Percentiles rank a stretch among this genome's conserved stretches.
These are phyloP conservation scores for Lasiosphaeria hispida DNA, from an alignment of 495 filamentous ascomycete species.

Conservation along the genomic window DNA sequence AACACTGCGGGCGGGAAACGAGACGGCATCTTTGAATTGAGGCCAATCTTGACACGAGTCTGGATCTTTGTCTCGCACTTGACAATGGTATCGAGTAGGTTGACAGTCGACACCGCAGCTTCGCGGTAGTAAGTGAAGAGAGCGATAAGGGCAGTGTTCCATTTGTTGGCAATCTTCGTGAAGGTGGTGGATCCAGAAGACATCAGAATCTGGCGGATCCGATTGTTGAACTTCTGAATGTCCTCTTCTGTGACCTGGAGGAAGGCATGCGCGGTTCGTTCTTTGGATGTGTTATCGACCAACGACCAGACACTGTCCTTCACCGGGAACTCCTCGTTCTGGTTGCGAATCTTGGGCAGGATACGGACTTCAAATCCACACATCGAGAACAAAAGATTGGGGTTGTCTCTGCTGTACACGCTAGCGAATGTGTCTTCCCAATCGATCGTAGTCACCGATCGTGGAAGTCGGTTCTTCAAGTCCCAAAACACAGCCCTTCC, in stretches of 20 bases:
- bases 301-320: conserved; percentile 99
- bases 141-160: conserved; percentile 98
- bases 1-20: conserved; percentile 99
- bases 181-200: conserved; percentile 98
- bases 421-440: conserved; percentile 99
- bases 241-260: conserved; percentile 98
- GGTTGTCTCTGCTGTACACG: conserved; percentile 98
- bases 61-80: conserved; percentile 99
- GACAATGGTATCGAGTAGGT: conserved; percentile 94
- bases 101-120: conserved; percentile 95
- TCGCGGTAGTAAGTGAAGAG: conserved; percentile 99
- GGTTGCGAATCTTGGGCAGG: conserved; percentile 90
- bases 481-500: conserved; percentile 99
- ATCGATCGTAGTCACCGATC: conserved; percentile 94
- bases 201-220: conserved; percentile 98
- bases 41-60: conserved; percentile 96
- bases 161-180: conserved; percentile 99
- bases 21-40: conserved; percentile 99
- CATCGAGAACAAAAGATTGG: conserved; percentile 97
- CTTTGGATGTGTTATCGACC: conserved; percentile 93
- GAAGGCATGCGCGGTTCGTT: conserved; percentile 97
- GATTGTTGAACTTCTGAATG: conserved; percentile 98
- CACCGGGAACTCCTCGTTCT: conserved; percentile 92
- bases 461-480: conserved; percentile 91
- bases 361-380: conserved; percentile 97